These are phyloP conservation scores for Hymenoscyphus fraxineus DNA, from an alignment of 2,329 filamentous ascomycete genomes.

Conservation along the genomic window DNA sequence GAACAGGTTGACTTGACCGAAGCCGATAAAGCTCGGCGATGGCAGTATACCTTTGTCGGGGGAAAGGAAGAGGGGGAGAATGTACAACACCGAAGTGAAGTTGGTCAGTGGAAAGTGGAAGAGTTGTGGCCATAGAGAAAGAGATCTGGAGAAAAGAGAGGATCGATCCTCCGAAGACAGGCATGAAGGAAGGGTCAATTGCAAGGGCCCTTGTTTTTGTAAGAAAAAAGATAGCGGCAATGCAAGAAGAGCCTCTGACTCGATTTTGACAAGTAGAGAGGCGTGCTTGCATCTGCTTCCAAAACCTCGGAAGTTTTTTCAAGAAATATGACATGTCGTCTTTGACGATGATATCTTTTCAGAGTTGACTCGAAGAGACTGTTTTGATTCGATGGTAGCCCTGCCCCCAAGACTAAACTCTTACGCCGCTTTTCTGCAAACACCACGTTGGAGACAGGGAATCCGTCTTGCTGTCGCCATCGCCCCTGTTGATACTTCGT, in stretches of 20 bases:
- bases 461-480: conserved; percentile 11
- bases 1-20: conserved; percentile 61
- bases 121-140: conserved; percentile 33
- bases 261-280: not conserved
- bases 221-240: not conserved
- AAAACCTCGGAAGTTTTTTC: not conserved
- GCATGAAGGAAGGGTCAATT: not conserved
- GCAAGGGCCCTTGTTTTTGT: not conserved
- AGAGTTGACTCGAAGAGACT: not conserved
- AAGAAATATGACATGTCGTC: conserved; percentile 6
- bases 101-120: conserved; percentile 49
- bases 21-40: conserved; percentile 52
- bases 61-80: conserved; percentile 30
- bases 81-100: conserved; percentile 46
- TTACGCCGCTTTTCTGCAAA: conserved; percentile 16
- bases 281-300: not conserved
- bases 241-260: conserved; percentile 5
- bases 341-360: conserved; percentile 5
- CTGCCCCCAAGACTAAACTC: not conserved
- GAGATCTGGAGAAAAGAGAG: not conserved
- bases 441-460: conserved; percentile 15
- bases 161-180: not conserved
- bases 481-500: conserved; percentile 11
- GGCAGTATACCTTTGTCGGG: conserved; percentile 53
- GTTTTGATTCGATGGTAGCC: not conserved